These are phyloP conservation scores for Solanum chmielewskii DNA, from an alignment of 257 asterid genomes.

Conservation along the genomic window DNA sequence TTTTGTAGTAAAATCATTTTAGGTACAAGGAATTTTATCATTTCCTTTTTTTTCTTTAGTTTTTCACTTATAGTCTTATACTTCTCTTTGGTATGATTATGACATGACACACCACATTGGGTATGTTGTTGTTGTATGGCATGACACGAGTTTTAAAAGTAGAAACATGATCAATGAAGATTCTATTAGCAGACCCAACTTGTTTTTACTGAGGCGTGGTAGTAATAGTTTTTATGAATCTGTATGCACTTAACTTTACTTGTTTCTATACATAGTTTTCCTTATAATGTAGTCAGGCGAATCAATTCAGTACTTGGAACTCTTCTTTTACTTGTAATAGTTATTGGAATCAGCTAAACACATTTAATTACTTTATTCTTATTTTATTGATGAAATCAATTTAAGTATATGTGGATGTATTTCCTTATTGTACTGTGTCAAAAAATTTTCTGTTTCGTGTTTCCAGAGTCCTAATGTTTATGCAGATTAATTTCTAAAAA, in stretches of 20 bases:
- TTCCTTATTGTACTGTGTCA: not conserved
- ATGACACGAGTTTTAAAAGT: not conserved
- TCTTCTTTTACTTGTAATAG: not conserved
- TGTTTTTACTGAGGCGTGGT: not conserved
- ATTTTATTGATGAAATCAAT: not conserved
- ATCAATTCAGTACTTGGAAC: not conserved
- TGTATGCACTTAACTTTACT: not conserved
- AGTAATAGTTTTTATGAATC: not conserved
- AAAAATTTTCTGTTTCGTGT: not conserved
- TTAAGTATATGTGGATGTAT: not conserved
- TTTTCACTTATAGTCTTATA: not conserved
- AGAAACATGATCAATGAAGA: not conserved
- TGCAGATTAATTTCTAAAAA: not conserved
- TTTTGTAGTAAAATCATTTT: not conserved
- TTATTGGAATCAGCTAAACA: not conserved
- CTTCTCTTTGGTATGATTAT: not conserved
- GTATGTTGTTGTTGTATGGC: not conserved
- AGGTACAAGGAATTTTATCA: not conserved
- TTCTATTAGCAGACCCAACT: not conserved
- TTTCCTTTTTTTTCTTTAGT: not conserved
- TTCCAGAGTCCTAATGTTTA: not conserved
- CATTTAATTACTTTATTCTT: not conserved
- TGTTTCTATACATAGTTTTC: not conserved
- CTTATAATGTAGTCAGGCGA: not conserved
- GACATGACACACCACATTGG: not conserved